Conservation (phyloP, 352 stramenopile genomes). For the Phytophthora sp. region DNA sequence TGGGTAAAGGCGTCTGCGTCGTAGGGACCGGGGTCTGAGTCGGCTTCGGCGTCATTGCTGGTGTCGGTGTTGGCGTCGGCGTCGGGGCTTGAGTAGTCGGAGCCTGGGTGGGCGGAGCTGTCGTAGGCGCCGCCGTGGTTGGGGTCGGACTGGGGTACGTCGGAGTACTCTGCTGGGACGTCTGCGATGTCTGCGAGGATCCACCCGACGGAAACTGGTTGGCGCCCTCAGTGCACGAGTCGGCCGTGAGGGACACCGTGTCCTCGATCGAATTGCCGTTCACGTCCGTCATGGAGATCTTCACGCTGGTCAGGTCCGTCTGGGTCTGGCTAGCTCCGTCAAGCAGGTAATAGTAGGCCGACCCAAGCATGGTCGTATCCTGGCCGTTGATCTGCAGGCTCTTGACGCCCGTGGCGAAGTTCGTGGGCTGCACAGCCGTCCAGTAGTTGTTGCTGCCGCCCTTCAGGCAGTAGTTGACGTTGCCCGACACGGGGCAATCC, state of each 20-base stretch:
- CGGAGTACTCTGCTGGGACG: constrained; percentile 7
- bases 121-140: constrained; percentile 14
- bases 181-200: constrained; percentile 11
- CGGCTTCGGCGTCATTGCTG: constrained; percentile 23
- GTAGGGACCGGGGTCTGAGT: constrained; percentile 20
- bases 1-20: constrained; percentile 25
- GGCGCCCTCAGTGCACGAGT: constrained; percentile 52
- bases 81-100: constrained; percentile 11
- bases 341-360: constrained; percentile 71
- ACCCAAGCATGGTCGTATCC: constrained; percentile 66
- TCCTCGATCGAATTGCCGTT: constrained; percentile 63
- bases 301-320: constrained; percentile 38
- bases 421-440: constrained; percentile 54
- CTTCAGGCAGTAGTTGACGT: constrained; percentile 66
- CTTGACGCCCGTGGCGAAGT: constrained; percentile 40
- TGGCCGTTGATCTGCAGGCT: constrained; percentile 57
- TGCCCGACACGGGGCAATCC: constrained; percentile 49
- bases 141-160: constrained; percentile 7
- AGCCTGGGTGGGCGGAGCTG: constrained; percentile 11
- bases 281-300: constrained; percentile 60
- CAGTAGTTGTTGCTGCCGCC: constrained; percentile 55
- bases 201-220: constrained; percentile 48
- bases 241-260: constrained; percentile 56
- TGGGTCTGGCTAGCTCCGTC: constrained; percentile 41
- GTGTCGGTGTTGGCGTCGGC: constrained; percentile 8